phyloP scores from a whole-genome alignment of 768 basidiomycete genomes.

The Coprinellus micaceus region DNA sequence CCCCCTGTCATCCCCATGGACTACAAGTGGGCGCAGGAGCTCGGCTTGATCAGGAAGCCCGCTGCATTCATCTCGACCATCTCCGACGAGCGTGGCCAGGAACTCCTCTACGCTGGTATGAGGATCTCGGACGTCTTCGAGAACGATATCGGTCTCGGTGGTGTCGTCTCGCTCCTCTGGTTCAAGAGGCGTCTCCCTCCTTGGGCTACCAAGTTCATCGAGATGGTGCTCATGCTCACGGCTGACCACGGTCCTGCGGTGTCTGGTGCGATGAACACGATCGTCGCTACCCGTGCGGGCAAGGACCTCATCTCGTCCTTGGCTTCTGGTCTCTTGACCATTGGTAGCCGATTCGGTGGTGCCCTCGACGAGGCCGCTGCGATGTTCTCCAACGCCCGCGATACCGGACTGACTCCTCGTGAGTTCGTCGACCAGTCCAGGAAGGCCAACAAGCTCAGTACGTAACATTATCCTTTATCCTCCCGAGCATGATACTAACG shows the following conservation, averaged over 20 bases:
- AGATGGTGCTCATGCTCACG: conserved; percentile 99
- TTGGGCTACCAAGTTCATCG: conserved; percentile 97
- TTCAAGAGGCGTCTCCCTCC: conserved; percentile 86
- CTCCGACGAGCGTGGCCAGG: conserved; percentile 98
- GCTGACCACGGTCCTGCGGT: conserved; percentile 98
- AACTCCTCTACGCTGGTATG: conserved; percentile 98
- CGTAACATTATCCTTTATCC: conserved; percentile 25
- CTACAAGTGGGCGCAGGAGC: conserved; percentile 99
- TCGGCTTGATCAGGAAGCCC: conserved; percentile 97
- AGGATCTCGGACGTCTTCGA: conserved; percentile 98
- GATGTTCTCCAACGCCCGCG: conserved; percentile 92
- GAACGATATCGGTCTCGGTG: conserved; percentile 94
- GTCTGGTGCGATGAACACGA: conserved; percentile 99
- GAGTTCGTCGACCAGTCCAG: conserved; percentile 95
- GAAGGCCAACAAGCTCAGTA: conserved; percentile 91
- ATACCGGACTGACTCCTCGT: conserved; percentile 91
- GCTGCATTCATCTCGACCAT: conserved; percentile 99
- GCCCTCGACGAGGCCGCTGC: conserved; percentile 95
- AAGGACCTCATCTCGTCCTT: conserved; percentile 98
- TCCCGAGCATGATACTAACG: conserved; percentile 3
- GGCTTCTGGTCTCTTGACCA: conserved; percentile 93
- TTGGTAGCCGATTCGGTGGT: conserved; percentile 97
- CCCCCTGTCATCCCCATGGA: conserved; percentile 99
- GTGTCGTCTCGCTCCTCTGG: conserved; percentile 95
- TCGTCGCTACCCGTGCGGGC: conserved; percentile 98